These are phyloP conservation scores for Bruguiera gymnorhiza DNA, from an alignment of 345 rosid species.

Conservation along the genomic window DNA sequence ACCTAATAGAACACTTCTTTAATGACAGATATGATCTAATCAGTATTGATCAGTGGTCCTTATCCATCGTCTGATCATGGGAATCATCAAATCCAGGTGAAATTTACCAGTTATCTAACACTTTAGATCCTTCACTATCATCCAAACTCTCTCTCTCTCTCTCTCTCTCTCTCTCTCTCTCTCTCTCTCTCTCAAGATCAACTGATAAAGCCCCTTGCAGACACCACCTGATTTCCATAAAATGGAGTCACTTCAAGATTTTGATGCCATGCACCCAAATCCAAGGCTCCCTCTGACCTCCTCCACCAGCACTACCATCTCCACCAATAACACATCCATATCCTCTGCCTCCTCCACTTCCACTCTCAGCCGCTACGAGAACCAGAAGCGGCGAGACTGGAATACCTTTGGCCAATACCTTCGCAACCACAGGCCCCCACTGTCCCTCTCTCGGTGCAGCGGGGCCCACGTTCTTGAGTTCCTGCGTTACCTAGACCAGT, in stretches of 20 bases:
- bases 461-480: slow-evolving; percentile 95
- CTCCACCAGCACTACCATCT: slow-evolving; percentile 9
- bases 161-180: too few species aligned
- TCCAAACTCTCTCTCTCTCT: too few species aligned
- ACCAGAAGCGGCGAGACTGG: slow-evolving; percentile 96
- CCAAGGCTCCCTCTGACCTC: not conserved
- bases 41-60: too few species aligned
- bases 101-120: not conserved
- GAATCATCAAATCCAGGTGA: slow-evolving; percentile 18
- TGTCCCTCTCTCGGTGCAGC: slow-evolving; percentile 75
- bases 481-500: slow-evolving; percentile 89
- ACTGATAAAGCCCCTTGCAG: too few species aligned
- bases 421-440: slow-evolving; percentile 91
- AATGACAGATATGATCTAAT: too few species aligned
- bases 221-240: not conserved
- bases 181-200: too few species aligned
- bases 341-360: slow-evolving; percentile 35
- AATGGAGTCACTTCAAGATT: slow-evolving; percentile 55
- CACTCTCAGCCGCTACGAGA: slow-evolving; percentile 84
- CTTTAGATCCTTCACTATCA: slow-evolving; percentile 2
- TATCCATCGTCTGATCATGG: not conserved
- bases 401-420: slow-evolving; percentile 94
- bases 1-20: too few species aligned
- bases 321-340: slow-evolving; percentile 6
- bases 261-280: slow-evolving; percentile 28